phyloP scores from a whole-genome alignment of 2,329 filamentous ascomycete genomes.

The Gnomoniopsis smithogilvyi region DNA sequence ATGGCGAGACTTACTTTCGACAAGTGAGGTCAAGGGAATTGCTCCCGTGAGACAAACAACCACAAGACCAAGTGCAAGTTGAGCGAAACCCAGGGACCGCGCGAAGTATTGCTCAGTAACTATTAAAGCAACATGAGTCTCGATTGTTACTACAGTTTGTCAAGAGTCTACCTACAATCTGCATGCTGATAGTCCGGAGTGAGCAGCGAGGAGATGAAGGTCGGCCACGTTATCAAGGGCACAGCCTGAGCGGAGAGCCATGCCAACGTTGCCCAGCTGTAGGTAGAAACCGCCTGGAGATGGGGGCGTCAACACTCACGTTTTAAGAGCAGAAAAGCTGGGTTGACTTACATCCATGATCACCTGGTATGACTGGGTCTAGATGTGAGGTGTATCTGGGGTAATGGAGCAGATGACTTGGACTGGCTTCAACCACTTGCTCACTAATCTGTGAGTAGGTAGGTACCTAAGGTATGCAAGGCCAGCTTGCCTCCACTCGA shows the following conservation, averaged over 20 bases:
- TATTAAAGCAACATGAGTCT: slow-evolving; percentile 24
- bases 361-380: neutral
- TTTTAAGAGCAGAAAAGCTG: neutral
- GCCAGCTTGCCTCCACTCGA: too few species aligned
- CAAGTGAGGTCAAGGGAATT: slow-evolving; percentile 58
- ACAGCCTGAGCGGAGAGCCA: slow-evolving; percentile 49
- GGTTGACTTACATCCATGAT: slow-evolving; percentile 14
- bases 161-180: slow-evolving; percentile 25
- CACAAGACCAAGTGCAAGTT: slow-evolving; percentile 62
- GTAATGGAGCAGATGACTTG: neutral
- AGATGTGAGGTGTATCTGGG: neutral
- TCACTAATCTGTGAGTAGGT: neutral
- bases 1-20: slow-evolving; percentile 31
- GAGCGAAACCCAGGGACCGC: slow-evolving; percentile 64
- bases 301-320: neutral
- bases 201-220: slow-evolving; percentile 44
- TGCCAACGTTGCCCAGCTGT: slow-evolving; percentile 48
- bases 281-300: slow-evolving; percentile 44
- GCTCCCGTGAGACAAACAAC: slow-evolving; percentile 68
- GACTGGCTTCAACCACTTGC: neutral
- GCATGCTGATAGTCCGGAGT: slow-evolving; percentile 28
- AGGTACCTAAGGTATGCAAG: too few species aligned
- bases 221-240: slow-evolving; percentile 45
- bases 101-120: slow-evolving; percentile 71
- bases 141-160: neutral